Evolutionary conservation across 2,329 filamentous ascomycete species (phyloP).

Genomic region (Penicillium psychrosexuale): DNA sequence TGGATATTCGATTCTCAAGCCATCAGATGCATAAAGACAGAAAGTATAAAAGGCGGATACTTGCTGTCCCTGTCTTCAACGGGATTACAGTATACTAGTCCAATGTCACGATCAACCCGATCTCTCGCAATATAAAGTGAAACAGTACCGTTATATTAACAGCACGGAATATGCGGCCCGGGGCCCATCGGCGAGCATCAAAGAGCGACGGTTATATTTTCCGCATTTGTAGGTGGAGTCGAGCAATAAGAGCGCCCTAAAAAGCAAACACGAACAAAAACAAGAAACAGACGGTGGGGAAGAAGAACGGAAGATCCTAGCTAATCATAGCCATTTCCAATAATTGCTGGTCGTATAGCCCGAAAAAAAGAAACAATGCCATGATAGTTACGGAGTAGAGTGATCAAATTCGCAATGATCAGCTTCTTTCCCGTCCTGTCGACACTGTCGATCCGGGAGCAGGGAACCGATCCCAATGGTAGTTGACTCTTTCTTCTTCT

Average conservation of each 20-base stretch:
- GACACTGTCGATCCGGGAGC: slow-evolving; percentile 20
- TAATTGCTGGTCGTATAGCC: background rate
- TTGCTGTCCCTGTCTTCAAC: no score
- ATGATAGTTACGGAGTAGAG: background rate
- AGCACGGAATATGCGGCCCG: background rate
- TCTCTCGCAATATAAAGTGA: background rate
- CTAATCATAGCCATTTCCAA: background rate
- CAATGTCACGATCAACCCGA: background rate
- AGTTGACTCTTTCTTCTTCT: background rate
- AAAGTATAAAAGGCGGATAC: background rate
- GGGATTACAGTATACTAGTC: no score
- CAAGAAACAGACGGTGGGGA: background rate
- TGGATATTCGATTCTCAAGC: background rate
- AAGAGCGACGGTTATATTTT: background rate
- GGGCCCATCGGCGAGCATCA: background rate
- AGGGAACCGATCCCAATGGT: slow-evolving; percentile 21
- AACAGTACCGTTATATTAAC: background rate
- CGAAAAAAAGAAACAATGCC: background rate
- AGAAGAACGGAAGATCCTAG: background rate
- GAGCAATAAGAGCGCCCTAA: background rate
- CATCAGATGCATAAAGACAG: background rate
- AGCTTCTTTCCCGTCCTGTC: background rate
- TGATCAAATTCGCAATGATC: background rate
- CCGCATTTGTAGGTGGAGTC: background rate
- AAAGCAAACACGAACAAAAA: background rate